A percentile compares a stretch with the other conserved stretches of the same genome.
These are phyloP conservation scores for Xylariomycetidae sp. DNA, from an alignment of 2,329 filamentous ascomycete species.

Conservation along the genomic window DNA sequence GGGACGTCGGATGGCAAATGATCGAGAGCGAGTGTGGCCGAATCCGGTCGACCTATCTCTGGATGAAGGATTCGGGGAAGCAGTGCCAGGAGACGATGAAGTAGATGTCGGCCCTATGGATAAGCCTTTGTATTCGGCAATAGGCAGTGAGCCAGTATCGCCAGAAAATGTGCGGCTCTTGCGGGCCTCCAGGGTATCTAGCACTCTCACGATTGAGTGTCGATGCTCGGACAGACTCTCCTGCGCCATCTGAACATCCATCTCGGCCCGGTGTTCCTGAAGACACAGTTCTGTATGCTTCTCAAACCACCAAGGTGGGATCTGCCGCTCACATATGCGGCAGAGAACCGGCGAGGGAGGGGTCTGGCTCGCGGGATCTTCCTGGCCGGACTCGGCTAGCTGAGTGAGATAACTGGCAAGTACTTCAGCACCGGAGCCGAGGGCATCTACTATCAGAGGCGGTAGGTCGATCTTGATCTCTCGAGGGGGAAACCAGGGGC, in stretches of 20 bases:
- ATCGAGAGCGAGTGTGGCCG: constrained; percentile 75
- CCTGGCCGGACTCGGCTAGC: constrained; percentile 76
- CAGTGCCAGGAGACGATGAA: constrained; percentile 66
- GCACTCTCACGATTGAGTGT: constrained; percentile 88
- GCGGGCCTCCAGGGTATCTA: constrained; percentile 84
- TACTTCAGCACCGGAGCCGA: constrained; percentile 91
- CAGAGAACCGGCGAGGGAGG: constrained; percentile 84
- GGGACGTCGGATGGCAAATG: constrained; percentile 86
- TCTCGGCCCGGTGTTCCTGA: constrained; percentile 92
- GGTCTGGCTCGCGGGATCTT: constrained; percentile 70
- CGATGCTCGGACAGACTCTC: constrained; percentile 89
- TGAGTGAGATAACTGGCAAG: constrained; percentile 89
- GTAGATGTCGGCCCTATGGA: constrained; percentile 72
- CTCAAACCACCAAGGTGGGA: constrained; percentile 99
- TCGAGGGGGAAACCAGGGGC: constrained; percentile 79
- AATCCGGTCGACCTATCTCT: constrained; percentile 70
- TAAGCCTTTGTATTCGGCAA: constrained; percentile 82
- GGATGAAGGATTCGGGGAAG: constrained; percentile 66
- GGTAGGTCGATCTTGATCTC: constrained; percentile 97
- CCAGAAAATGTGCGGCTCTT: constrained; percentile 59
- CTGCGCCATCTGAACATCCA: constrained; percentile 95
- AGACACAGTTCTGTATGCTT: constrained; percentile 96
- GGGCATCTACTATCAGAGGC: constrained; percentile 79
- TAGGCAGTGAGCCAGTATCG: constrained; percentile 46
- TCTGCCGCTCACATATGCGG: constrained; percentile 95